Evolutionary conservation across 2,329 filamentous ascomycete species (phyloP), one percentile per base, ranked within the genome.

Genomic region (Stachybotrys elegans): DNA sequence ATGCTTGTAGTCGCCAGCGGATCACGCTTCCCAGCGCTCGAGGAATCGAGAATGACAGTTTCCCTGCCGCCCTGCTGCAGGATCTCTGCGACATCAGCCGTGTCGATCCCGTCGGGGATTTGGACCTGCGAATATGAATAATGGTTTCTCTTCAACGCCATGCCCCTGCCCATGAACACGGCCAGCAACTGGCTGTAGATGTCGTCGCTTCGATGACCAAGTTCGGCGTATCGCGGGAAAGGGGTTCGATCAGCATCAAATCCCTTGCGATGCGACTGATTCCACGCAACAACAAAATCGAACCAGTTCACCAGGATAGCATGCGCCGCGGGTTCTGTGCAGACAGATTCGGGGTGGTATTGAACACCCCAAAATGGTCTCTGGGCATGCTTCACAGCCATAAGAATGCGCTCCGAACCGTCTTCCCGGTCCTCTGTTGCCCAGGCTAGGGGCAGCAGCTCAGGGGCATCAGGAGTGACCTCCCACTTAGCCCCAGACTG

Each of bases 291-390:
- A 1, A 83, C 82, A 57, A 80, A 72, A 5, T 62, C 58, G 75
- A 90, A 93, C 88, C 90, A 95, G 56, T 87, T 88, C 41, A 64
- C 64, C 27, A 95, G 71, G 21, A 95, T 71, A 13, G 69, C 67
- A 17, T 75, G 77, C 2, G 86, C 83, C 47, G 77, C 75, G 4
- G 72, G 66, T 31, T 88, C 86, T 4, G 90, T 94, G 61, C 89
- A 95, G 13, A 89, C 79, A 0, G 88, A 95, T 62, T 96, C 90
- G 0, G 90, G 90, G 57, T 95, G 90, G 55, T 93, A 95, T 58
- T 95, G 91, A 16, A 95, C 73, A 0, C 86, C 91, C 83, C 86
- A 94, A 50, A 92, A 86, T 0, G 91, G 90, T 51, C 81, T 83
- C 1, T 51, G 58, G 16, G 60, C 66, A 60, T 95, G 89, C 50